A percentile compares a stretch with the other conserved stretches of the same genome.
Evolutionary conservation across 768 basidiomycete species (phyloP).

Genomic region (Lactarius indigo): DNA sequence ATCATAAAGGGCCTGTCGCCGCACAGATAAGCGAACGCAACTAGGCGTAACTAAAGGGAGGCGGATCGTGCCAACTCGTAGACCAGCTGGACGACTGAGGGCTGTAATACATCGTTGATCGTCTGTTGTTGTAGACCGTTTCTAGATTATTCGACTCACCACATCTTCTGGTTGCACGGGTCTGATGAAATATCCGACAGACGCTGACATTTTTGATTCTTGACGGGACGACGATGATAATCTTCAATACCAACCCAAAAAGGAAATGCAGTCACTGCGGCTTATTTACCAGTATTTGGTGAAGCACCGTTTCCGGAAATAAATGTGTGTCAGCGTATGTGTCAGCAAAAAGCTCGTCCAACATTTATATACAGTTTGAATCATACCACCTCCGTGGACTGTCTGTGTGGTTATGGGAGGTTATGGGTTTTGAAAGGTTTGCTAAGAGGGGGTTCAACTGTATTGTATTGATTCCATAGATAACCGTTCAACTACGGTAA

Average conservation of each 20-base stretch:
- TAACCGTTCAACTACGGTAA: too few relatives aligned
- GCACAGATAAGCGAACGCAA: conserved; percentile 9
- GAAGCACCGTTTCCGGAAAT: too few relatives aligned
- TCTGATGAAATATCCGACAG: conserved; percentile 51
- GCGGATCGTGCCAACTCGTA: conserved; percentile 57
- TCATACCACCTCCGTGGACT: too few relatives aligned
- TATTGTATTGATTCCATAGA: too few relatives aligned
- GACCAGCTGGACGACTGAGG: conserved; percentile 64
- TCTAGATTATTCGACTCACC: conserved; percentile 39
- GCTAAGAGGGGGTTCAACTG: too few relatives aligned
- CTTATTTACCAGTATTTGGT: conserved; percentile 29
- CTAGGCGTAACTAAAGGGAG: conserved; percentile 6
- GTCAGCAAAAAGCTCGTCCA: too few relatives aligned
- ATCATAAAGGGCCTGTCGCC: conserved; percentile 77
- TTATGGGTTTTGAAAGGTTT: too few relatives aligned
- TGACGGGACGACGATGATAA: background rate
- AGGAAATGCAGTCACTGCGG: background rate
- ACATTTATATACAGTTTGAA: too few relatives aligned
- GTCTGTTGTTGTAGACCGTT: background rate
- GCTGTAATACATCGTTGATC: conserved; percentile 37
- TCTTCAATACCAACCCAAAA: background rate
- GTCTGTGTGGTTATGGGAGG: too few relatives aligned
- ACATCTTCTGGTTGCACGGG: conserved; percentile 60
- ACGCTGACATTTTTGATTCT: conserved; percentile 20
- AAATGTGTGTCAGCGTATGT: too few relatives aligned